Evolutionary conservation across 2,329 filamentous ascomycete species (phyloP).

Genomic region (Reticulascus tulasneorum): DNA sequence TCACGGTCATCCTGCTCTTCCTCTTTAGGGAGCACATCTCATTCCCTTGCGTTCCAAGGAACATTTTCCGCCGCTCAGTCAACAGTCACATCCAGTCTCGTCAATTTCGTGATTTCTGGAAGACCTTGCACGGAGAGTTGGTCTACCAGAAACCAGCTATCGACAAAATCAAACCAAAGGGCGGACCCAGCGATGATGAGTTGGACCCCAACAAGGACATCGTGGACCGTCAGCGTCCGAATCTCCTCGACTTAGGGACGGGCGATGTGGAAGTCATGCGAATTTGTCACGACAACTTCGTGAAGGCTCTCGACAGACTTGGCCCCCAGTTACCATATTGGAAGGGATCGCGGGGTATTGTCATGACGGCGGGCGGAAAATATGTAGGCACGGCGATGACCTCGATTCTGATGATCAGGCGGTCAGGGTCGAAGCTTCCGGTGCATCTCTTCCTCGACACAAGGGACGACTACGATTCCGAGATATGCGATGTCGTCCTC

Average conservation of each 20-base stretch:
- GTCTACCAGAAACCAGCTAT: conserved; percentile 3
- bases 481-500: conserved; percentile 26
- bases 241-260: conserved; percentile 6
- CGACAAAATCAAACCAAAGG: conserved; percentile 1
- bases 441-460: conserved; percentile 34
- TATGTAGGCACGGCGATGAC: conserved; percentile 47
- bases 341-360: conserved; percentile 37
- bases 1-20: neutral
- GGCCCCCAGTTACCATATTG: conserved; percentile 27
- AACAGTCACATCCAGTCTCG: conserved; percentile 9
- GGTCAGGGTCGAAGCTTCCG: conserved; percentile 44
- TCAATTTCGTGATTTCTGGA: conserved; percentile 9
- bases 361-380: conserved; percentile 43
- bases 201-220: conserved; percentile 7
- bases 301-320: conserved; percentile 24
- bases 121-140: conserved; percentile 5
- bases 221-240: conserved; percentile 9
- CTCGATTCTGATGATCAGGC: conserved; percentile 48
- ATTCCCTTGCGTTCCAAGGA: neutral
- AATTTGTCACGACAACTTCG: conserved; percentile 21
- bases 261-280: conserved; percentile 5
- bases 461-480: conserved; percentile 22
- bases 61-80: conserved; percentile 1
- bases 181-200: conserved; percentile 4
- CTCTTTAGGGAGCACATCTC: neutral